A percentile compares a stretch with the other conserved stretches of the same genome.
phyloP scores from a whole-genome alignment of 1,139 yeast genomes.

The Yamadazyma conglobata region DNA sequence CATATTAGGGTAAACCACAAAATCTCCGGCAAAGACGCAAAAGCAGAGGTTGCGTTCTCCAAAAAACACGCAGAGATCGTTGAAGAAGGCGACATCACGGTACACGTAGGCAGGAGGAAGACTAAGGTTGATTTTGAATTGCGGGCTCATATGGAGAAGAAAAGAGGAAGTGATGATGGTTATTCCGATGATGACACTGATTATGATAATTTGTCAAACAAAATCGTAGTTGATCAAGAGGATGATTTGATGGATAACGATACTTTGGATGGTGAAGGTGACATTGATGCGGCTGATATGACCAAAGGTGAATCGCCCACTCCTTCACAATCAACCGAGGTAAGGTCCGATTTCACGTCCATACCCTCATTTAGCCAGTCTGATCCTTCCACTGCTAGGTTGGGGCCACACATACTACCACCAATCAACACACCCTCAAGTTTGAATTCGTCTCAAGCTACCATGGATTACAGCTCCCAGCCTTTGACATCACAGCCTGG shows the following conservation, averaged over 20 bases:
- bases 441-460: no score
- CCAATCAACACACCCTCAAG: no score
- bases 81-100: constrained; percentile 44
- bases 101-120: constrained; percentile 47
- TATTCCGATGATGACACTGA: constrained; percentile 15
- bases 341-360: no score
- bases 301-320: no score
- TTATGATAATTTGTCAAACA: constrained; percentile 6
- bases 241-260: constrained; percentile 14
- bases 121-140: constrained; percentile 48
- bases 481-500: no score
- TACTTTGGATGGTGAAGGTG: constrained; percentile 1
- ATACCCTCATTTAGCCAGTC: no score
- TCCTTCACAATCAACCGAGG: no score
- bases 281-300: no score
- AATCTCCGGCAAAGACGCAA: constrained; percentile 64
- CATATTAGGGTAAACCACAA: constrained; percentile 89
- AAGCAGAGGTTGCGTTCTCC: constrained; percentile 47
- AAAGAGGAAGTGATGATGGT: constrained; percentile 13
- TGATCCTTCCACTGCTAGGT: no score
- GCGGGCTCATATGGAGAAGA: constrained; percentile 46
- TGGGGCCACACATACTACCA: no score
- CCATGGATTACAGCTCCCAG: no score
- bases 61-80: constrained; percentile 47
- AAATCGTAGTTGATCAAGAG: constrained; percentile 8